These are phyloP conservation scores for Cadophora luteo-olivacea DNA, from an alignment of 2,329 filamentous ascomycete species.

Conservation along the genomic window DNA sequence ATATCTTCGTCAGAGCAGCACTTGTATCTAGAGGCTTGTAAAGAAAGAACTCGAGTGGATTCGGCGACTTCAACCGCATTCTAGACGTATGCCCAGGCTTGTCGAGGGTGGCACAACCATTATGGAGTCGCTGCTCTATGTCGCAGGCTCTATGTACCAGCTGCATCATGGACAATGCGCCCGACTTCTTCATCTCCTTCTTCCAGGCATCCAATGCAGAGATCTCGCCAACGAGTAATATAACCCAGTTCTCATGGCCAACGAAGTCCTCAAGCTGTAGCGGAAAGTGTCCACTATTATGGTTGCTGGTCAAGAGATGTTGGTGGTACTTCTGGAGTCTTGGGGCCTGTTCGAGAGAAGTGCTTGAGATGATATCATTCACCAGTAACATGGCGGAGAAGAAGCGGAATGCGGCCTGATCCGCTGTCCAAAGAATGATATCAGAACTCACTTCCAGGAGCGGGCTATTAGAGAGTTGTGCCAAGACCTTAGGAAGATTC, in stretches of 20 bases:
- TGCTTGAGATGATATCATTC: slow-evolving; percentile 56
- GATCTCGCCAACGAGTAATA: slow-evolving; percentile 59
- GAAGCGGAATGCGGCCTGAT: slow-evolving; percentile 57
- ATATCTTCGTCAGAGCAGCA: slow-evolving; percentile 15
- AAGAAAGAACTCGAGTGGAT: background rate
- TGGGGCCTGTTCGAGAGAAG: slow-evolving; percentile 51
- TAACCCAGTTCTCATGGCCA: slow-evolving; percentile 62
- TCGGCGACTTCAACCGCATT: background rate
- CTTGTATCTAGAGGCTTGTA: no score
- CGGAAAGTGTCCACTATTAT: slow-evolving; percentile 28
- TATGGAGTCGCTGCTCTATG: slow-evolving; percentile 43
- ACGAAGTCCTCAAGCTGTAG: slow-evolving; percentile 56
- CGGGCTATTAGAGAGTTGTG: background rate
- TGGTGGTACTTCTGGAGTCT: slow-evolving; percentile 51
- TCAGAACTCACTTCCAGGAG: background rate
- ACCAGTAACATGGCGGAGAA: slow-evolving; percentile 56
- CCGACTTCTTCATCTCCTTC: slow-evolving; percentile 55
- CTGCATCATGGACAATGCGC: slow-evolving; percentile 39
- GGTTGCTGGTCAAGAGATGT: slow-evolving; percentile 44
- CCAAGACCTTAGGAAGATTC: background rate
- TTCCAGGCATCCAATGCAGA: slow-evolving; percentile 57
- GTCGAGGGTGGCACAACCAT: background rate
- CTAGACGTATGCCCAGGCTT: background rate
- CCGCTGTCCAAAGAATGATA: slow-evolving; percentile 45
- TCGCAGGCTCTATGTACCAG: slow-evolving; percentile 52